phyloP scores from a whole-genome alignment of 257 asterid genomes.

The Oldenlandia corymbosa region DNA sequence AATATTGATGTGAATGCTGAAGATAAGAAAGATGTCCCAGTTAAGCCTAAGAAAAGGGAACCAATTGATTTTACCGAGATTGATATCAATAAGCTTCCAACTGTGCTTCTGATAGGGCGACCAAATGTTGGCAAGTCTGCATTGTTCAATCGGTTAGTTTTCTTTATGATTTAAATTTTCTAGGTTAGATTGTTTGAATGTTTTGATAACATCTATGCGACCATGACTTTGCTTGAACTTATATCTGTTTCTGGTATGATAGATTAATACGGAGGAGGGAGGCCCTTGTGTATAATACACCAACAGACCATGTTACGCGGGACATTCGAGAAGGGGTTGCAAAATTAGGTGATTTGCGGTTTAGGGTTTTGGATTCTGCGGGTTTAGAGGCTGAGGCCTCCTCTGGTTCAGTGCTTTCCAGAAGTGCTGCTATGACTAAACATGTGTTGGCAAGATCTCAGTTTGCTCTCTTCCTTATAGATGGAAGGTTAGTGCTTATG shows the following conservation, averaged over 20 bases:
- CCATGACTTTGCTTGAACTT: constrained; percentile 10
- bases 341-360: constrained; percentile 80
- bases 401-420: constrained; percentile 87
- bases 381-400: constrained; percentile 99
- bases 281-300: constrained; percentile 92
- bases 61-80: constrained; percentile 66
- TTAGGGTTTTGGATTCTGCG: constrained; percentile 91
- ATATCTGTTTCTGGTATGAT: constrained; percentile 25
- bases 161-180: constrained; percentile 3
- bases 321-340: constrained; percentile 96
- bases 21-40: constrained; percentile 16
- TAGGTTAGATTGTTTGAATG: constrained; percentile 1
- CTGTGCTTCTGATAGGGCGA: constrained; percentile 74
- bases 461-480: constrained; percentile 64
- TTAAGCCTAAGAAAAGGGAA: constrained; percentile 26
- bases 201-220: constrained; percentile 7
- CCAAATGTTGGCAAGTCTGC: constrained; percentile 97
- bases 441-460: constrained; percentile 69
- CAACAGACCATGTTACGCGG: constrained; percentile 90
- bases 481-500: constrained; percentile 59
- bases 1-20: constrained; percentile 28
- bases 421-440: constrained; percentile 90
- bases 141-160: constrained; percentile 77
- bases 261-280: constrained; percentile 96
- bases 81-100: constrained; percentile 68